Evolutionary conservation across 768 basidiomycete genomes (phyloP).

Genomic region (Lentinula guzmanii): DNA sequence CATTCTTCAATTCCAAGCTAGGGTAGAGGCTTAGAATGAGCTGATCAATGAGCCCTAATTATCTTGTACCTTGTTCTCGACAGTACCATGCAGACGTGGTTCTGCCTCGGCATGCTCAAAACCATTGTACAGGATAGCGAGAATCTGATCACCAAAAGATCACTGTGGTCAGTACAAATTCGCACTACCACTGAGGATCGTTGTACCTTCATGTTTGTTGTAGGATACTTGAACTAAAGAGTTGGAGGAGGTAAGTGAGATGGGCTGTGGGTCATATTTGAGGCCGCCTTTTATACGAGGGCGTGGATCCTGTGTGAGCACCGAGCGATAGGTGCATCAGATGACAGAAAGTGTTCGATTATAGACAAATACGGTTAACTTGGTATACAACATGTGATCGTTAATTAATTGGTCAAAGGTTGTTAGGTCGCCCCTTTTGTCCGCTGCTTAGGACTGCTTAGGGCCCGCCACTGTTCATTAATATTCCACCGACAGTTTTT

Average conservation of each 20-base stretch:
- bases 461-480: not conserved
- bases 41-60: not conserved
- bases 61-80: constrained; percentile 63
- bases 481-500: not conserved
- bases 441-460: not conserved
- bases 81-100: constrained; percentile 72
- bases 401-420: not conserved
- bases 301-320: not conserved
- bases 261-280: not conserved
- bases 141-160: constrained; percentile 34
- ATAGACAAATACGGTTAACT: not conserved
- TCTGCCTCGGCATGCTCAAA: constrained; percentile 60
- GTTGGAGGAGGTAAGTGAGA: not conserved
- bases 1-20: constrained; percentile 71
- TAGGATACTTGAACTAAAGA: not conserved
- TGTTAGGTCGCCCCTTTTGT: not conserved
- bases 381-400: constrained; percentile 1
- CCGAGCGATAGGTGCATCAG: not conserved
- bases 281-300: not conserved
- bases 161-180: not conserved
- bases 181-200: not conserved
- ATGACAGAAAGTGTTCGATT: not conserved
- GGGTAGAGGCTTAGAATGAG: constrained; percentile 4
- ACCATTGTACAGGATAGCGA: constrained; percentile 73
- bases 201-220: not conserved